Percentiles rank a stretch among this genome's conserved stretches.
phyloP scores from a whole-genome alignment of 1,284 basidiomycete species.

The Neonothopanus nambi region DNA sequence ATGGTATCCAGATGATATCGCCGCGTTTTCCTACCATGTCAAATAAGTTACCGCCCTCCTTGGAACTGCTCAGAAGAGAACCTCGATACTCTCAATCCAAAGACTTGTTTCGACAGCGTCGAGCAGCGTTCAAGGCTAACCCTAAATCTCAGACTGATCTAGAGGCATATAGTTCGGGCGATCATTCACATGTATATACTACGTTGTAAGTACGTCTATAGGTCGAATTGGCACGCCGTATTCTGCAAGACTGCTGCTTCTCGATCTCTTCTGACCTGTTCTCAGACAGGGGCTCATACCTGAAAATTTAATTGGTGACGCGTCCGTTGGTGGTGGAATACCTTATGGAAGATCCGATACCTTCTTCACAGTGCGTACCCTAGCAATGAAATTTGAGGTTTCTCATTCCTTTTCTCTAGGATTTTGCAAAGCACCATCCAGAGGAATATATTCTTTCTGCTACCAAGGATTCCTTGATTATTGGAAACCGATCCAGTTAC shows the following conservation, averaged over 20 bases:
- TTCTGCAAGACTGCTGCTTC: no score
- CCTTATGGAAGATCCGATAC: slow-evolving; percentile 10
- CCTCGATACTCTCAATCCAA: not conserved
- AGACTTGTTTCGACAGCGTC: not conserved
- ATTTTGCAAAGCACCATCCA: not conserved
- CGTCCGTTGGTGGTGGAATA: not conserved
- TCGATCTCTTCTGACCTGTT: no score
- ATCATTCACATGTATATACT: not conserved
- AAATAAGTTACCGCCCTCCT: no score
- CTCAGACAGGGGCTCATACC: not conserved
- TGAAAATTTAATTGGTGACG: not conserved
- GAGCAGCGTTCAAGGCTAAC: not conserved
- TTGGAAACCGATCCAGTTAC: slow-evolving; percentile 13
- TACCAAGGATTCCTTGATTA: slow-evolving; percentile 9
- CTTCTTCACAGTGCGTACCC: slow-evolving; percentile 9
- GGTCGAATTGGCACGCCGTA: no score
- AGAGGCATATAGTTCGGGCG: not conserved
- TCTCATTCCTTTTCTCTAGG: not conserved
- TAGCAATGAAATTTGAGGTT: not conserved
- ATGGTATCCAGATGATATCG: no score
- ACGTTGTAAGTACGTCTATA: not conserved
- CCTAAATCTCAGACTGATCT: not conserved
- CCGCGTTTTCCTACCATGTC: no score
- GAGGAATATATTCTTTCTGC: slow-evolving; percentile 2
- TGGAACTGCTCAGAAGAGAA: no score